Evolutionary conservation across 768 basidiomycete species (phyloP).

Genomic region (Melanogaster broomeanus): DNA sequence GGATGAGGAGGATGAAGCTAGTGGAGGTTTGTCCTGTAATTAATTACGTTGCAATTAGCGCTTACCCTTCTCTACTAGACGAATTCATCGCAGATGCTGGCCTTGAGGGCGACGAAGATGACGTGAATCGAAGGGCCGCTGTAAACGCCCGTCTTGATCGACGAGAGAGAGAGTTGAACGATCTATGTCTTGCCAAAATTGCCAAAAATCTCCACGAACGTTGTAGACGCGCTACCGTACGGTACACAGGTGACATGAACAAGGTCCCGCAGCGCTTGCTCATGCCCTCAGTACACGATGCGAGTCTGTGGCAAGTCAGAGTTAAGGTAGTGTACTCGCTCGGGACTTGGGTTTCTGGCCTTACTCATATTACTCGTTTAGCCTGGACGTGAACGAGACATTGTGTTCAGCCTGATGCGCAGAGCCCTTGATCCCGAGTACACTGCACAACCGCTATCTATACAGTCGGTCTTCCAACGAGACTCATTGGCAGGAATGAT

Average conservation of each 20-base stretch:
- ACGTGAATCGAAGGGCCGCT: constrained; percentile 45
- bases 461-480: constrained; percentile 92
- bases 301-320: constrained; percentile 92
- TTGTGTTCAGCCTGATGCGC: constrained; percentile 93
- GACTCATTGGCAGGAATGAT: constrained; percentile 95
- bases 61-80: constrained; percentile 41
- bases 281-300: constrained; percentile 97
- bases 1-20: constrained; percentile 82
- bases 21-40: constrained; percentile 40
- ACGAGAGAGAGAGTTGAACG: constrained; percentile 70
- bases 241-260: constrained; percentile 90
- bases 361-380: constrained; percentile 31
- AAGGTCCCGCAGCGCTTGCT: constrained; percentile 89
- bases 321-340: constrained; percentile 68
- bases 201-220: constrained; percentile 80
- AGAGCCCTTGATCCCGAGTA: constrained; percentile 88
- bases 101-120: constrained; percentile 67
- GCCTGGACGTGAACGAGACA: constrained; percentile 91
- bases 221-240: constrained; percentile 66
- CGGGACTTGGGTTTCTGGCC: not conserved
- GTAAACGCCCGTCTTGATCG: constrained; percentile 73
- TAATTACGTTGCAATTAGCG: not conserved
- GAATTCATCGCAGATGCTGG: constrained; percentile 68
- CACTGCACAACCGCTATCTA: constrained; percentile 74
- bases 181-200: constrained; percentile 80